phyloP scores from a whole-genome alignment of 768 basidiomycete species.

The Psilocybe cubensis region DNA sequence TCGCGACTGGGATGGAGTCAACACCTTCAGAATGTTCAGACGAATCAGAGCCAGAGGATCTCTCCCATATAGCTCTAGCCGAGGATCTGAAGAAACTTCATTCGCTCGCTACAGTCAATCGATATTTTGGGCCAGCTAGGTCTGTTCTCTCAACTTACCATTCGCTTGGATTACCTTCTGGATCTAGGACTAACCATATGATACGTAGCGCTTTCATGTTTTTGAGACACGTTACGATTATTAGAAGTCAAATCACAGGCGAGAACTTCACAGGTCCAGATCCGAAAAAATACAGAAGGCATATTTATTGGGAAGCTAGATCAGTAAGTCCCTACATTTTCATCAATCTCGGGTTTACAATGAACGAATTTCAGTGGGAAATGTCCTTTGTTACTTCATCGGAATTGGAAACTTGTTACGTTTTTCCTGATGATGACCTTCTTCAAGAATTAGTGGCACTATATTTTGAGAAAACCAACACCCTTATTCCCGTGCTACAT shows the following conservation, averaged over 20 bases:
- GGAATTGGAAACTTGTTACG: constrained; percentile 31
- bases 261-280: constrained; percentile 4
- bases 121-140: constrained; percentile 47
- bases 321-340: constrained; percentile 24
- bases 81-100: constrained; percentile 33
- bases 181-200: no score
- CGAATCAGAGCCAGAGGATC: constrained; percentile 30
- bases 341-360: background rate
- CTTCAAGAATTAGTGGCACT: constrained; percentile 50
- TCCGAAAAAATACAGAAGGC: constrained; percentile 24
- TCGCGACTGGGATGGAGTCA: background rate
- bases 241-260: constrained; percentile 44
- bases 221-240: constrained; percentile 40
- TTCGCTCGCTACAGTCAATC: constrained; percentile 29
- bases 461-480: constrained; percentile 61
- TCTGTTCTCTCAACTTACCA: constrained; percentile 3
- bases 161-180: background rate
- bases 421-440: constrained; percentile 56
- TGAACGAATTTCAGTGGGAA: constrained; percentile 39
- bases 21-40: constrained; percentile 12
- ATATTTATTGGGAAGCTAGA: constrained; percentile 31
- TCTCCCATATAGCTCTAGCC: constrained; percentile 33
- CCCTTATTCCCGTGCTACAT: constrained; percentile 65
- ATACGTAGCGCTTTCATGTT: constrained; percentile 44
- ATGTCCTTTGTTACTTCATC: constrained; percentile 21